These are phyloP conservation scores for Pyronema domesticum DNA, from an alignment of 495 filamentous ascomycete genomes.

Conservation along the genomic window DNA sequence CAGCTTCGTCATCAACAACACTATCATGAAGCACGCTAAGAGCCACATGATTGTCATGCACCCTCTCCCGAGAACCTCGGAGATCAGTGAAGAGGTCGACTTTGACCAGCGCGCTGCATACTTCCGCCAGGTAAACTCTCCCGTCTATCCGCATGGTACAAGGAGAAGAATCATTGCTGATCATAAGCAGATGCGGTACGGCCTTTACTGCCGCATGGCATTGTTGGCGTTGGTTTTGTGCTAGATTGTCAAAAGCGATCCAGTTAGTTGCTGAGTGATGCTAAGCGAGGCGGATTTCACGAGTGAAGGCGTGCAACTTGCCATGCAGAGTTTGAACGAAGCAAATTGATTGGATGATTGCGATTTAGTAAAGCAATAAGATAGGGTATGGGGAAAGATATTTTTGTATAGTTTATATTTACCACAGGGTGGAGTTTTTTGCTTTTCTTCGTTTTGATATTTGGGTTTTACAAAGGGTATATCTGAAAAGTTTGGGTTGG, in stretches of 20 bases:
- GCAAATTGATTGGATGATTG: too few species aligned
- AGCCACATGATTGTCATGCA: slow-evolving; percentile 83
- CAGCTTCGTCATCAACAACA: slow-evolving; percentile 71
- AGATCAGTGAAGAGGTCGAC: slow-evolving; percentile 89
- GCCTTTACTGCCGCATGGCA: slow-evolving; percentile 94
- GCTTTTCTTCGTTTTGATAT: too few species aligned
- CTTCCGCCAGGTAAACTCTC: slow-evolving; percentile 80
- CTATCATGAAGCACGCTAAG: slow-evolving; percentile 82
- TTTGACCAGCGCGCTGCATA: slow-evolving; percentile 94
- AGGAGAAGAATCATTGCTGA: background rate
- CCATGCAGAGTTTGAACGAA: too few species aligned
- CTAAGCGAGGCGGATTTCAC: too few species aligned
- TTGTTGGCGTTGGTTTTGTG: slow-evolving; percentile 83
- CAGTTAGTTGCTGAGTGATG: too few species aligned
- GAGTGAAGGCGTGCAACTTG: too few species aligned
- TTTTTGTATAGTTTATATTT: too few species aligned
- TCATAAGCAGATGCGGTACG: slow-evolving; percentile 72
- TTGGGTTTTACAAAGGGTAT: too few species aligned
- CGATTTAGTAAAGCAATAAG: too few species aligned
- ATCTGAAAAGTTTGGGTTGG: too few species aligned
- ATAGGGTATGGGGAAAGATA: too few species aligned
- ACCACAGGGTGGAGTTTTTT: too few species aligned
- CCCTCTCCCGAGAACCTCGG: slow-evolving; percentile 78
- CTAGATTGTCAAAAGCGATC: background rate
- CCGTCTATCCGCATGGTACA: background rate